phyloP scores from a whole-genome alignment of 805 yeast genomes.

The Debaryomyces hansenii region DNA sequence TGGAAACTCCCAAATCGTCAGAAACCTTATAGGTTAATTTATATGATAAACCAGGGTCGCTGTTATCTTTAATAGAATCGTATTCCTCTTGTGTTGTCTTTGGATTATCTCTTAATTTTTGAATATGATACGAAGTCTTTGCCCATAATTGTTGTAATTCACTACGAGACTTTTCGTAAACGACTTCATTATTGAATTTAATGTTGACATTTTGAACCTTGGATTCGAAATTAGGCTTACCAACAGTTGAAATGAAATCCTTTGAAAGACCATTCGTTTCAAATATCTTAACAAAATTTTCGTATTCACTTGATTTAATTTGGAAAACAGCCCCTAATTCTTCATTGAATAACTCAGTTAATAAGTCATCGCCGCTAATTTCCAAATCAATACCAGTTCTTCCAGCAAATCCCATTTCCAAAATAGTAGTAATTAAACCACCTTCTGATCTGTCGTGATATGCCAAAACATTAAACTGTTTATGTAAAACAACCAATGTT shows the following conservation, averaged over 20 bases:
- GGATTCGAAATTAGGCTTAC: slow-evolving; percentile 54
- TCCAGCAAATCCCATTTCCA: slow-evolving; percentile 97
- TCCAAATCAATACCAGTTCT: slow-evolving; percentile 75
- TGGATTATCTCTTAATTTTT: slow-evolving; percentile 93
- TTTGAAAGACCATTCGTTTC: slow-evolving; percentile 56
- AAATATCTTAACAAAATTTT: slow-evolving; percentile 56
- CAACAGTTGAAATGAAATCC: slow-evolving; percentile 60
- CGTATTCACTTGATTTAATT: slow-evolving; percentile 53
- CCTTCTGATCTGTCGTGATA: slow-evolving; percentile 98
- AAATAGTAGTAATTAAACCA: slow-evolving; percentile 80
- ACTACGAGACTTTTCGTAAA: slow-evolving; percentile 61
- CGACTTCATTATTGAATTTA: slow-evolving; percentile 42
- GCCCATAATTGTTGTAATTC: slow-evolving; percentile 82
- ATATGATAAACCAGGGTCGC: slow-evolving; percentile 87
- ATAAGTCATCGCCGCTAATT: slow-evolving; percentile 43
- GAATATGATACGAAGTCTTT: slow-evolving; percentile 85
- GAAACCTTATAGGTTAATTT: slow-evolving; percentile 68
- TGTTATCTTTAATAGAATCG: slow-evolving; percentile 68
- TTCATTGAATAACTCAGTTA: slow-evolving; percentile 76
- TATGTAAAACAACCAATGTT: slow-evolving; percentile 72
- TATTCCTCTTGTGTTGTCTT: slow-evolving; percentile 85
- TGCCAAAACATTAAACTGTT: slow-evolving; percentile 64
- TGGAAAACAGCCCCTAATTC: slow-evolving; percentile 98
- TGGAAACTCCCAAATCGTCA: slow-evolving; percentile 45
- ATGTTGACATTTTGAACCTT: slow-evolving; percentile 51